Evolutionary conservation across 768 basidiomycete genomes (phyloP).

Genomic region (Psilocybe cyanescens): DNA sequence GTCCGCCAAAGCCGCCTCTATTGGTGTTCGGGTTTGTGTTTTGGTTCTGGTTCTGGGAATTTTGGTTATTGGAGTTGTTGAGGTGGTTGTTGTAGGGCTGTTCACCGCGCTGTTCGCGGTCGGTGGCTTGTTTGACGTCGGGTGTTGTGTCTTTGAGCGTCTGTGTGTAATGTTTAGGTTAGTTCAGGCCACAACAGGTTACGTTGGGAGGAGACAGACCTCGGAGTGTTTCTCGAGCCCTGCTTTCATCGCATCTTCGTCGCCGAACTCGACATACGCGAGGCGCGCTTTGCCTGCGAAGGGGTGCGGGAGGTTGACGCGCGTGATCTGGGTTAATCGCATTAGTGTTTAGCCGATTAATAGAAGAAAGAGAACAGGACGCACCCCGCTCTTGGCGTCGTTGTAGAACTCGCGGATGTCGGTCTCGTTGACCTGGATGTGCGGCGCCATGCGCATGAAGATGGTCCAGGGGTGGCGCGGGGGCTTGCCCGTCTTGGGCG

Average conservation of each 20-base stretch:
- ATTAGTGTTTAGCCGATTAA: neutral
- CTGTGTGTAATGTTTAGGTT: conserved; percentile 36
- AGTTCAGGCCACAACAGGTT: conserved; percentile 5
- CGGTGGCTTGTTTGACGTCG: conserved; percentile 76
- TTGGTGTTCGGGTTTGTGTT: neutral
- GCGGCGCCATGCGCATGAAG: conserved; percentile 68
- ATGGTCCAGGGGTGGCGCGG: conserved; percentile 83
- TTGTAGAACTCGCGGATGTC: conserved; percentile 81
- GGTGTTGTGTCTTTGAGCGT: conserved; percentile 69
- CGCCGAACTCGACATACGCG: conserved; percentile 89
- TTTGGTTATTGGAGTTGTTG: neutral
- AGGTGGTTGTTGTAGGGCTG: conserved; percentile 20
- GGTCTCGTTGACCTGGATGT: conserved; percentile 53
- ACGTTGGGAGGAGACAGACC: conserved; percentile 36
- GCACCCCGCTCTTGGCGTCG: conserved; percentile 69
- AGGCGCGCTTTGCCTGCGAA: conserved; percentile 58
- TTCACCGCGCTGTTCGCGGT: conserved; percentile 48
- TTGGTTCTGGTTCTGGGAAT: neutral
- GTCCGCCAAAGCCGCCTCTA: conserved; percentile 34
- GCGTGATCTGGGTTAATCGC: conserved; percentile 55
- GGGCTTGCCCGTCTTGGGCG: conserved; percentile 68
- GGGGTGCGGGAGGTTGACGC: conserved; percentile 59
- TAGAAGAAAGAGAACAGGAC: conserved; percentile 1
- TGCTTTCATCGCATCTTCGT: conserved; percentile 83
- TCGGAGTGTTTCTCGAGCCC: conserved; percentile 77